phyloP scores from a whole-genome alignment of 2,329 filamentous ascomycete species.

The Xylariaceae sp. region DNA sequence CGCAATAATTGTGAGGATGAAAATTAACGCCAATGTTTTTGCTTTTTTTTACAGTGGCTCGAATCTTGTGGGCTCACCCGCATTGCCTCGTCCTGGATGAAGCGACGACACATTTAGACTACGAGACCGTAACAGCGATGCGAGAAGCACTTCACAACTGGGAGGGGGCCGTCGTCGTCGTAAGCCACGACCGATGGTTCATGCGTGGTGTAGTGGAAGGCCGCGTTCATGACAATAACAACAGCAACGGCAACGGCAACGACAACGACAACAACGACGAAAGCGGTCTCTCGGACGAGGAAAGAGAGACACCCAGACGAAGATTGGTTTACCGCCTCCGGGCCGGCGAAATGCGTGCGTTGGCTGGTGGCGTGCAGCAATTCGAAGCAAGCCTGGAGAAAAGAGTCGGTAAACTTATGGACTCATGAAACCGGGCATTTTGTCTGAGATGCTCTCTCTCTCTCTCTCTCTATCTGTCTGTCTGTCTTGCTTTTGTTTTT shows the following conservation, averaged over 20 bases:
- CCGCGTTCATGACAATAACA: conserved; percentile 28
- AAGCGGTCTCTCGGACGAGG: conserved; percentile 38
- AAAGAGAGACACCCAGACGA: conserved; percentile 42
- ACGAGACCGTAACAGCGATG: conserved; percentile 70
- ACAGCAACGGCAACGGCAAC: no score
- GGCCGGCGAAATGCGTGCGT: conserved; percentile 47
- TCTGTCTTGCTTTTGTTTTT: neutral
- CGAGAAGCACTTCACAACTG: conserved; percentile 60
- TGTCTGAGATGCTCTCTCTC: neutral
- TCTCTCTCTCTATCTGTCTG: no score
- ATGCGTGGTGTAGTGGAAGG: conserved; percentile 68
- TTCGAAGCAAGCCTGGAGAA: conserved; percentile 42
- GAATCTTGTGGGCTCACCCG: conserved; percentile 61
- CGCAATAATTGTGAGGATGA: no score
- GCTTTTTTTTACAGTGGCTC: conserved; percentile 43
- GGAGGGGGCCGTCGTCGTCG: conserved; percentile 68
- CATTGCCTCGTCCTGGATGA: conserved; percentile 74
- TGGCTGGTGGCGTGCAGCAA: conserved; percentile 57
- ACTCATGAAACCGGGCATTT: conserved; percentile 4
- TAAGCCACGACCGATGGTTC: conserved; percentile 80
- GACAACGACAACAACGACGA: conserved; percentile 23
- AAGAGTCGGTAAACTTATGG: conserved; percentile 23
- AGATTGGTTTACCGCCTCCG: conserved; percentile 57
- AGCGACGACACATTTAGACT: conserved; percentile 80
- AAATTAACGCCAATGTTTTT: no score